Percentiles rank a stretch among this genome's conserved stretches.
These are phyloP conservation scores for Henckelia pumila DNA, from an alignment of 257 asterid genomes.

Conservation along the genomic window DNA sequence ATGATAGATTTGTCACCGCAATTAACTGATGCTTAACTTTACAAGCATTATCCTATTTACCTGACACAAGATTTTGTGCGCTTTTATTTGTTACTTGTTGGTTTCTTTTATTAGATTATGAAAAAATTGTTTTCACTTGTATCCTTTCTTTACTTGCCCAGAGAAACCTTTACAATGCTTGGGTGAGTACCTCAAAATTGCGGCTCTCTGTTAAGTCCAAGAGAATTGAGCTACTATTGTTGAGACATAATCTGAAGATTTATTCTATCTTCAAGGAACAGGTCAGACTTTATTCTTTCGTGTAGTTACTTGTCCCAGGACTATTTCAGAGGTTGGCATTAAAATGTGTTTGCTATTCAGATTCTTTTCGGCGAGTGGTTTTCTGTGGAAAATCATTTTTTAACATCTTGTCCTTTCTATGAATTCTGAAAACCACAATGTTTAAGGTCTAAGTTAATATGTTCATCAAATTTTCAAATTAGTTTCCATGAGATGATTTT, in stretches of 20 bases:
- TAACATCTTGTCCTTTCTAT: background rate
- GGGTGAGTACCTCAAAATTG: conserved; percentile 63
- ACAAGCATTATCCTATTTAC: background rate
- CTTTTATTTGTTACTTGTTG: background rate
- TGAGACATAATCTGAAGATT: conserved; percentile 61
- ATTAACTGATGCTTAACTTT: conserved; percentile 8
- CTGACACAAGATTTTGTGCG: background rate
- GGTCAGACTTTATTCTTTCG: conserved; percentile 42
- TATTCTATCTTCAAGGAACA: conserved; percentile 56
- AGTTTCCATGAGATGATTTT: background rate
- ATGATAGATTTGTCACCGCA: background rate
- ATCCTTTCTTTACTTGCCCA: conserved; percentile 32
- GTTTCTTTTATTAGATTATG: conserved; percentile 9
- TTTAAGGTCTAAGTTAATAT: background rate
- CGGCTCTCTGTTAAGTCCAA: conserved; percentile 56
- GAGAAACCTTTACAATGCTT: conserved; percentile 72
- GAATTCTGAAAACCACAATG: background rate
- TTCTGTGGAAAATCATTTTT: background rate
- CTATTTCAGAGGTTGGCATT: background rate
- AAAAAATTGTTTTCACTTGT: conserved; percentile 23
- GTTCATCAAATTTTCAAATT: background rate
- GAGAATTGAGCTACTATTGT: conserved; percentile 53
- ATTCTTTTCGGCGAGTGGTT: conserved; percentile 7
- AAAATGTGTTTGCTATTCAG: conserved; percentile 14
- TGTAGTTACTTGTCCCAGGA: background rate